Conservation (phyloP, 1,284 basidiomycete species). For the Tylopilus orsonianus region DNA sequence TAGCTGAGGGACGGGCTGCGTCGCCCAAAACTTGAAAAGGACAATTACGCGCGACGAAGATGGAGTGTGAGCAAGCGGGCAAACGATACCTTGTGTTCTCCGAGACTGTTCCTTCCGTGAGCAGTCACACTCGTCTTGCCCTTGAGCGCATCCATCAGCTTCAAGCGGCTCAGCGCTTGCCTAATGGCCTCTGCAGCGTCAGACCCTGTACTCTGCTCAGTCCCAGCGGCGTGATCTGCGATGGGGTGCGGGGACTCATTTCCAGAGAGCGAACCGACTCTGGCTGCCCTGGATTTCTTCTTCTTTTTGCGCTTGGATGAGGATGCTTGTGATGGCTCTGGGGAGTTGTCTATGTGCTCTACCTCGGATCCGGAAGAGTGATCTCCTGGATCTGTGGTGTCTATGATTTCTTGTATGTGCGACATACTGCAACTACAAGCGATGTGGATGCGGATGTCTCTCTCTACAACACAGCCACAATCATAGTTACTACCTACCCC, state of each 20-base stretch:
- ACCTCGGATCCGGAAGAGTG: conserved; percentile 36
- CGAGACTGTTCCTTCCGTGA: conserved; percentile 73
- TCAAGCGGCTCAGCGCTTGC: conserved; percentile 64
- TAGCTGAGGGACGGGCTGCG: conserved; percentile 91
- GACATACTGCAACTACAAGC: conserved; percentile 18
- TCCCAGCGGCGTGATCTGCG: conserved; percentile 58
- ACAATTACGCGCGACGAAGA: conserved; percentile 10
- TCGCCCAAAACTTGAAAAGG: conserved; percentile 81
- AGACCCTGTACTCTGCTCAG: conserved; percentile 51
- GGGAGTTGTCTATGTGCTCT: conserved; percentile 28
- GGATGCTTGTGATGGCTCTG: conserved; percentile 36
- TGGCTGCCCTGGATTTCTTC: conserved; percentile 72
- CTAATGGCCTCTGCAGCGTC: conserved; percentile 60
- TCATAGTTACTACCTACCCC: conserved; percentile 1
- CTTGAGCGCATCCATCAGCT: conserved; percentile 70
- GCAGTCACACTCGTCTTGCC: conserved; percentile 71
- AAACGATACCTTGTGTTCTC: conserved; percentile 77
- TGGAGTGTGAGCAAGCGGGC: not conserved
- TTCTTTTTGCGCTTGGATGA: conserved; percentile 69
- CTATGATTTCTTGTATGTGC: conserved; percentile 43
- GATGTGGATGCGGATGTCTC: not conserved
- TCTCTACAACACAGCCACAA: conserved; percentile 21
- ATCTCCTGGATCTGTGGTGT: conserved; percentile 37
- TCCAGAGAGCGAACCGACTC: conserved; percentile 48
- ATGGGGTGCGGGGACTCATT: conserved; percentile 58